Base-by-base conservation (phyloP, 2,329 filamentous ascomycete species). In the Penicillium sp. region DNA sequence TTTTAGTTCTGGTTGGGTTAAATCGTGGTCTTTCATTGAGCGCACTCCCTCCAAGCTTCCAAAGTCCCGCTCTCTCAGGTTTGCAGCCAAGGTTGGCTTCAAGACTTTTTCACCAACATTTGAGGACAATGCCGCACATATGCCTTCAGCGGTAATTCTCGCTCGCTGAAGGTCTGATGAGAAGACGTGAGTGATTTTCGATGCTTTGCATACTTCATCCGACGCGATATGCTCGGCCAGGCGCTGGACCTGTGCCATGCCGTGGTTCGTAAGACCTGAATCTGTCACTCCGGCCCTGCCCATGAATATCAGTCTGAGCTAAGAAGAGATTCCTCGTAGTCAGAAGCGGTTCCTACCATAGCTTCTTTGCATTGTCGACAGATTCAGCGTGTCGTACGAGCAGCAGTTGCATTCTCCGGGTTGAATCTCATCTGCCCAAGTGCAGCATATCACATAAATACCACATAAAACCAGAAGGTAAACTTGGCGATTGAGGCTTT, bases 301-400 rank as follows among this genome's bases (percentile, higher is more conserved):
- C 4, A 21, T 13, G 11, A 11, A 39, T 22, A 39, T 60, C 11
- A 61, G 52, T 50, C 56, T 16, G 11, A 38, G 42, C 10, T 14
- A 6, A 36, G 24, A 22, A 9, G 27, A 27, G 42, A 40, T 6
- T 6, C 5, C 16, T 14, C 18, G 5, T 8, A 9, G 6, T 24
- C 21, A 8, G 22, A 5, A 8, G 7, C 18, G n/a, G 8, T 51
- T 48, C 82, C 66, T 79, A 90, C 88, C 89, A 92, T 55, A 90
- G 75, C 50, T 86, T 83, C 39, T 88, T 88, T 54, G 94, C 88
- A 72, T 96, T 96, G 75, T 96, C 89, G 60, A 95, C 89, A 14
- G 90, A 93, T 77, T 96, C 92, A 67, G 88, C 92, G 79, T 96
- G 92, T 53, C 92, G 87, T 66, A 96, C 85, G 64, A 36, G 34